Base-by-base conservation (phyloP, 2,329 filamentous ascomycete species). In the Fusarium pseudograminearum region DNA sequence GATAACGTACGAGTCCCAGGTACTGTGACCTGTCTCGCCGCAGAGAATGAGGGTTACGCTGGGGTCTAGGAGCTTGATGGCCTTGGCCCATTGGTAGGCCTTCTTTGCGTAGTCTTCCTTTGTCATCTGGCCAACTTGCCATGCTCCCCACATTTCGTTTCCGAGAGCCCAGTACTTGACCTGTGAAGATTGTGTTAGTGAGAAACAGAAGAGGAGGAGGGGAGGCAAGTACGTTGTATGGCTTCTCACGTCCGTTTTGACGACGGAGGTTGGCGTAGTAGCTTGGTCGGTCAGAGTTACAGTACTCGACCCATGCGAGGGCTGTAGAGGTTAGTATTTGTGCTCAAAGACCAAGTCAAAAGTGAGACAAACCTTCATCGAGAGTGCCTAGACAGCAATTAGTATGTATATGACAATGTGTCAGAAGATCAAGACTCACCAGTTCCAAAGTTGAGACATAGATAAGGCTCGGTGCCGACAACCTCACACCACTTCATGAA, bases 121-220 rank as follows among this genome's bases (percentile, higher is more conserved):
- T 68, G 88, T 90, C 84, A 89, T 86, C 79, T 91, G 87, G 71
- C 84, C 88, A 61, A 92, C 86, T 78, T 91, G 89, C 85, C 84
- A 91, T 20, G 87, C 86, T 7, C 89, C 89, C 86, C 87, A 91
- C 78, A 85, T 83, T 77, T 91, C 89, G 79, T 96, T 96, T 12
- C 93, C 93, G 28, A 96, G 86, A 3, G 91, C 92, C 93, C 93
- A 96, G 83, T 94, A 95, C 80, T 93, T 93, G 74, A 94, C 84
- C 78, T 79, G 36, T 11, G 54, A 16, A 16, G 1, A 9, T 9
- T 3, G 11, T 34, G 47, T 61, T 38, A 64, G 44, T 26, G 26
- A 31, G 30, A 15, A 6, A 14, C 3, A 0, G 10, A 4, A 46
- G 22, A 20, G 7, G 14, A n/a, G 7, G 8, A 8, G 1, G 7